Percentiles rank a stretch among this genome's conserved stretches.
Conservation (phyloP, 2,329 filamentous ascomycete species). For the Fusarium keratoplasticum region DNA sequence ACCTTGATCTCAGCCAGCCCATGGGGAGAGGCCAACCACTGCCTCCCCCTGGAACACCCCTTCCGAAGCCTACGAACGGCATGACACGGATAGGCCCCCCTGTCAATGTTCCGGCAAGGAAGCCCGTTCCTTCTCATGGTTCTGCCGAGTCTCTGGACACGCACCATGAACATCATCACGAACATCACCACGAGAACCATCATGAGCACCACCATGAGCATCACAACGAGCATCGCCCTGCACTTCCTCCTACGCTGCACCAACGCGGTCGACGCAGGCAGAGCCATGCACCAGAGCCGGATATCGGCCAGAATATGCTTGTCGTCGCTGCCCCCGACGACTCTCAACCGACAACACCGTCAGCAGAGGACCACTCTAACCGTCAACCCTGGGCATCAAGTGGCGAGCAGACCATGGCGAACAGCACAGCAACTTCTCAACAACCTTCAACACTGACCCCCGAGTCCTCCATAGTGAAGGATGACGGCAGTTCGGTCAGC, state of each 20-base stretch:
- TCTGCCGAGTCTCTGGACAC: constrained; percentile 40
- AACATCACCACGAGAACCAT: constrained; percentile 26
- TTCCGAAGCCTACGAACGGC: constrained; percentile 74
- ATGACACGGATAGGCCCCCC: constrained; percentile 66
- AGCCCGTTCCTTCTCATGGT: constrained; percentile 62
- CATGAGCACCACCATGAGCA: constrained; percentile 12
- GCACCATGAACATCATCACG: constrained; percentile 44
- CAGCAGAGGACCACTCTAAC: constrained; percentile 49
- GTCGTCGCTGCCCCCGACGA: constrained; percentile 75
- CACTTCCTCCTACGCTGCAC: constrained; percentile 43
- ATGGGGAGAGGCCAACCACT: constrained; percentile 87
- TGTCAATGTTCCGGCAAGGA: constrained; percentile 72
- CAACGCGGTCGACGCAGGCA: constrained; percentile 54
- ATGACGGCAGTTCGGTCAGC: constrained; percentile 8
- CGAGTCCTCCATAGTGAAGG: constrained; percentile 22
- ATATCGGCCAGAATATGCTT: constrained; percentile 65
- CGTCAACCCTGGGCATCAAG: constrained; percentile 31
- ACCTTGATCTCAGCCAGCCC: constrained; percentile 69
- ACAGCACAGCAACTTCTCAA: constrained; percentile 24
- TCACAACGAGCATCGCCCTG: constrained; percentile 10
- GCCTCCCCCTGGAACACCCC: constrained; percentile 82
- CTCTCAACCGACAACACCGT: constrained; percentile 68
- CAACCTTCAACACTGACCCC: constrained; percentile 16
- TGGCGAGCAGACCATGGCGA: constrained; percentile 26
- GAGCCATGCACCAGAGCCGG: constrained; percentile 50